Conservation (phyloP, 2,329 filamentous ascomycete species). For the Colletotrichum chlorophyti region DNA sequence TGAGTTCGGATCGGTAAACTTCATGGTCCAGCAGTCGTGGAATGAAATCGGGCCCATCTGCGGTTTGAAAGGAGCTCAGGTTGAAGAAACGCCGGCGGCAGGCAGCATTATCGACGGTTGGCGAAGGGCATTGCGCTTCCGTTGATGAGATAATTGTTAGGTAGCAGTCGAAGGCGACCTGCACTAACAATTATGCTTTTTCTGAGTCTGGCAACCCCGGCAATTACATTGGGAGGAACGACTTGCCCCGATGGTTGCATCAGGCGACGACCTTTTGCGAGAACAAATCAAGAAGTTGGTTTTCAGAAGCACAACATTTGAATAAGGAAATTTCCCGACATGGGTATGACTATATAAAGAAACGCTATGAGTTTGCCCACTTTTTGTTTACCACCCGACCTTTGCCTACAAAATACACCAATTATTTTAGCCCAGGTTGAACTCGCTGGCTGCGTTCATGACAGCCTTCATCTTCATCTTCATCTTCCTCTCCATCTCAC, state of each 20-base stretch:
- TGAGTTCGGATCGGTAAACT: neutral
- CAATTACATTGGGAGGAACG: neutral
- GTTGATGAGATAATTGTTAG: neutral
- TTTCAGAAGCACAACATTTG: too few species aligned
- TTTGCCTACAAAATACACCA: neutral
- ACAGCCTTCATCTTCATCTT: slow-evolving; percentile 66
- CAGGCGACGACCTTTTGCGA: too few species aligned
- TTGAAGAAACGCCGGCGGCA: too few species aligned
- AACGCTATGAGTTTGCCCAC: slow-evolving; percentile 14
- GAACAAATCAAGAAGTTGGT: too few species aligned
- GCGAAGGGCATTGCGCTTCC: neutral
- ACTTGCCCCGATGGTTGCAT: neutral
- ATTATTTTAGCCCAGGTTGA: slow-evolving; percentile 66
- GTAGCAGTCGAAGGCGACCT: neutral
- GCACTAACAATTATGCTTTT: slow-evolving; percentile 15
- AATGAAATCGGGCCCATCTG: neutral
- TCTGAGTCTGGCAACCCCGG: too few species aligned
- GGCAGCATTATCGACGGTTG: neutral
- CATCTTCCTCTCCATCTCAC: slow-evolving; percentile 67
- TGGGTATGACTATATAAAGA: slow-evolving; percentile 22
- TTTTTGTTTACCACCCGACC: slow-evolving; percentile 24
- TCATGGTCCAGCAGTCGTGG: neutral
- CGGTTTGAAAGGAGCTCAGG: neutral
- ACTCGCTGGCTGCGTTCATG: slow-evolving; percentile 67
- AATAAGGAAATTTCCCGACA: slow-evolving; percentile 16